Evolutionary conservation across 2,329 filamentous ascomycete genomes (phyloP).

Genomic region (Pseudopyrenochaeta lycopersici): DNA sequence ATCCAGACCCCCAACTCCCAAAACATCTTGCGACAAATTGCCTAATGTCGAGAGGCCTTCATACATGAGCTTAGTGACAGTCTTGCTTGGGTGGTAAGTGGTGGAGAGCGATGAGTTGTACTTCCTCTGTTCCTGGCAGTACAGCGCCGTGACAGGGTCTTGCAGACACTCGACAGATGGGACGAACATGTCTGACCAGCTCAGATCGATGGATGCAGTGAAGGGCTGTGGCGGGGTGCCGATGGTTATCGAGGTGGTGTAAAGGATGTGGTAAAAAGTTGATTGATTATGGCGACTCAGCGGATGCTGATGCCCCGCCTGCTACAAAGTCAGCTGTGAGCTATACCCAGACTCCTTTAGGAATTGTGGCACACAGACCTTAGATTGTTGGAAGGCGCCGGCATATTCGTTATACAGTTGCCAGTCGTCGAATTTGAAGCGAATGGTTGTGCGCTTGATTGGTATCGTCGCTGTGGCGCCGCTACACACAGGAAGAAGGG

Average conservation of each 20-base stretch:
- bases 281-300: constrained; percentile 7
- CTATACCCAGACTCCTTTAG: constrained; percentile 2
- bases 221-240: constrained; percentile 5
- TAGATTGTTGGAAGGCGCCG: constrained; percentile 1
- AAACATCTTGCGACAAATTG: constrained; percentile 8
- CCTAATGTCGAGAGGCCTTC: constrained; percentile 8
- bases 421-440: constrained; percentile 10
- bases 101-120: constrained; percentile 9
- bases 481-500: constrained; percentile 8
- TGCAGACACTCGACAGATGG: constrained; percentile 7
- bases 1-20: constrained; percentile 6
- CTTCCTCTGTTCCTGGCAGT: constrained; percentile 7
- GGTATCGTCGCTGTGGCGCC: constrained; percentile 4
- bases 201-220: constrained; percentile 7
- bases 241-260: constrained; percentile 7
- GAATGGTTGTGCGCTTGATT: constrained; percentile 8
- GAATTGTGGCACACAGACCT: constrained; percentile 2
- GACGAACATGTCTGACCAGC: constrained; percentile 8
- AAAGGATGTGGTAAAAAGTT: constrained; percentile 9
- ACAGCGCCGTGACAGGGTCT: constrained; percentile 6
- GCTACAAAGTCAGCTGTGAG: constrained; percentile 1
- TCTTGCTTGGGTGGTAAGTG: constrained; percentile 6
- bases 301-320: constrained; percentile 7
- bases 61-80: constrained; percentile 4
- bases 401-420: constrained; percentile 7